Conservation (phyloP, 306 rosid species). For the Castanopsis chinensis region DNA sequence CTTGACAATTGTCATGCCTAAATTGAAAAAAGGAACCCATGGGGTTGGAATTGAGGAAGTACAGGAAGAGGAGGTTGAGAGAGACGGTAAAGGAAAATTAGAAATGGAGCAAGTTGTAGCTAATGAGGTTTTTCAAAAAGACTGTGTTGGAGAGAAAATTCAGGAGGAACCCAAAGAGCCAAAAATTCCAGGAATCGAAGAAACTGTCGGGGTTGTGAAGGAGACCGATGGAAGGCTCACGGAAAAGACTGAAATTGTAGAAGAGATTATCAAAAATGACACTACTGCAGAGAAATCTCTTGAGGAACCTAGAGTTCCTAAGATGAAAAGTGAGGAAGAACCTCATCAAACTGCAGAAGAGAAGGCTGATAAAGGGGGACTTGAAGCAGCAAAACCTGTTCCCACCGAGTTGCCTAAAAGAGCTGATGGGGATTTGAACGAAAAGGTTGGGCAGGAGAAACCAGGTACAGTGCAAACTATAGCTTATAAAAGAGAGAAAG, state of each 20-base stretch:
- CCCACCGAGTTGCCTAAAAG: too few relatives aligned
- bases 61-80: slow-evolving; percentile 31
- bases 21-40: slow-evolving; percentile 44
- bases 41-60: slow-evolving; percentile 58
- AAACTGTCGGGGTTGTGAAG: background rate
- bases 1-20: slow-evolving; percentile 61
- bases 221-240: background rate
- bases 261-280: background rate
- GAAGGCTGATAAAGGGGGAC: background rate
- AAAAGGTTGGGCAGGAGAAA: background rate
- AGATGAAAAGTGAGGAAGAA: background rate
- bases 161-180: background rate
- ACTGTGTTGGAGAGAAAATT: background rate
- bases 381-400: background rate
- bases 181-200: background rate
- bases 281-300: background rate
- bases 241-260: background rate
- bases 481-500: background rate
- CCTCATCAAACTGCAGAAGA: background rate
- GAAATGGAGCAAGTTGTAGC: background rate
- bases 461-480: background rate
- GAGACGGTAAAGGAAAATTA: background rate
- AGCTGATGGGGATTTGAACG: background rate
- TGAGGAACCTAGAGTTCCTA: background rate
- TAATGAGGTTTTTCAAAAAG: background rate